These are phyloP conservation scores for Asterophora lycoperdoides DNA, from an alignment of 768 basidiomycete genomes.

Conservation along the genomic window DNA sequence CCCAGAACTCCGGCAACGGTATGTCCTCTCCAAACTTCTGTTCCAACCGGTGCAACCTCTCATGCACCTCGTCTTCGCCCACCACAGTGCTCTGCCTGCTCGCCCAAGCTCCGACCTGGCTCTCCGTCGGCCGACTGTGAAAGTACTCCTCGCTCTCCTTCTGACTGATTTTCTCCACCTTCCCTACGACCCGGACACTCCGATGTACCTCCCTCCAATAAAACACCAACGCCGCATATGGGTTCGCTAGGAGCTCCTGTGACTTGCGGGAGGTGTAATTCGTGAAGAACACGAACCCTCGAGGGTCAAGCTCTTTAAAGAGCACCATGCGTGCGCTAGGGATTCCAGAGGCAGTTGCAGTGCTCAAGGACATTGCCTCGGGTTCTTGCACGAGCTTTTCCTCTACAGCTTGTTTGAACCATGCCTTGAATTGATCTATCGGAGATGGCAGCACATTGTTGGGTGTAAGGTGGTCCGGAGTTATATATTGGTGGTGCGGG, in stretches of 20 bases:
- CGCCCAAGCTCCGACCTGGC: slow-evolving; percentile 89
- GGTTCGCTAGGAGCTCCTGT: slow-evolving; percentile 69
- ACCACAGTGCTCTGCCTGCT: slow-evolving; percentile 84
- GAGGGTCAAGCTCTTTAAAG: slow-evolving; percentile 83
- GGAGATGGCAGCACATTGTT: slow-evolving; percentile 60
- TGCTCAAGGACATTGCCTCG: slow-evolving; percentile 85
- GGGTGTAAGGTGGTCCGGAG: slow-evolving; percentile 60
- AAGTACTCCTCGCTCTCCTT: slow-evolving; percentile 85
- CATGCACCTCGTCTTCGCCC: slow-evolving; percentile 63
- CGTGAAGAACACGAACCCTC: slow-evolving; percentile 94
- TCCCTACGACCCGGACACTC: slow-evolving; percentile 81
- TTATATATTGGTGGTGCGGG: slow-evolving; percentile 72
- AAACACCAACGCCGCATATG: slow-evolving; percentile 77
- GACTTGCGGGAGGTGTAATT: slow-evolving; percentile 96
- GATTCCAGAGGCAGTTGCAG: slow-evolving; percentile 63
- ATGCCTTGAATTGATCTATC: slow-evolving; percentile 77
- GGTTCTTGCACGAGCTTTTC: slow-evolving; percentile 67
- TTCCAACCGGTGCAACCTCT: slow-evolving; percentile 54
- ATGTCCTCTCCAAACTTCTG: slow-evolving; percentile 58
- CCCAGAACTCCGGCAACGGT: slow-evolving; percentile 89
- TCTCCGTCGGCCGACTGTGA: slow-evolving; percentile 73
- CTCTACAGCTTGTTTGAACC: slow-evolving; percentile 71
- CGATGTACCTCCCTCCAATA: slow-evolving; percentile 88
- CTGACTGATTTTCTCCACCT: slow-evolving; percentile 69
- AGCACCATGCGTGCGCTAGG: slow-evolving; percentile 89